These are phyloP conservation scores for Dictyostelium brefeldianum DNA, from an alignment of 78 protist genomes.

Conservation along the genomic window DNA sequence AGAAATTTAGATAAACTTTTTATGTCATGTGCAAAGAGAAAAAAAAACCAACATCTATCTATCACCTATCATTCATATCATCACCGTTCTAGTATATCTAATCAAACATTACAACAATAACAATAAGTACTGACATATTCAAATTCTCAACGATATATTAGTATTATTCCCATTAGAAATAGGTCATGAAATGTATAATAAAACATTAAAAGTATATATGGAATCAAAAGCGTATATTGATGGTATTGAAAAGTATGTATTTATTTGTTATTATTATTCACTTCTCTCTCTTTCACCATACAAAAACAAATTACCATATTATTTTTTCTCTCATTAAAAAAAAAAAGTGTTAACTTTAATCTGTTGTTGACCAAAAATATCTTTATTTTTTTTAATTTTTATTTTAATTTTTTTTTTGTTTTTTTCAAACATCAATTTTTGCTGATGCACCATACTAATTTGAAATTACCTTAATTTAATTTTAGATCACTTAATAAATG, in stretches of 20 bases:
- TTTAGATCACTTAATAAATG: constrained; percentile 55
- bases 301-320: not conserved
- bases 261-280: not conserved
- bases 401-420: not conserved
- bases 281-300: not conserved
- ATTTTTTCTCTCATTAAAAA: not conserved
- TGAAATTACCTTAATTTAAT: not conserved
- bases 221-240: constrained; percentile 55
- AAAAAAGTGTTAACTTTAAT: not conserved
- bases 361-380: not conserved
- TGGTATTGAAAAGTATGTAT: constrained; percentile 63
- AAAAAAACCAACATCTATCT: not conserved
- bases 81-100: not conserved
- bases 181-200: constrained; percentile 62
- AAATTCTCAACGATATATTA: not conserved
- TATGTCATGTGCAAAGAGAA: not conserved
- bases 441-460: too few relatives aligned
- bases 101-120: not conserved
- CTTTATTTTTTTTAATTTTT: not conserved
- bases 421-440: not conserved
- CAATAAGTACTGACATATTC: not conserved
- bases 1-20: not conserved
- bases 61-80: not conserved
- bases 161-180: constrained; percentile 72
- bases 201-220: constrained; percentile 57